Percentiles rank a stretch among this genome's conserved stretches.
phyloP scores from a whole-genome alignment of 805 yeast species.

The Blastobotrys peoriensis region DNA sequence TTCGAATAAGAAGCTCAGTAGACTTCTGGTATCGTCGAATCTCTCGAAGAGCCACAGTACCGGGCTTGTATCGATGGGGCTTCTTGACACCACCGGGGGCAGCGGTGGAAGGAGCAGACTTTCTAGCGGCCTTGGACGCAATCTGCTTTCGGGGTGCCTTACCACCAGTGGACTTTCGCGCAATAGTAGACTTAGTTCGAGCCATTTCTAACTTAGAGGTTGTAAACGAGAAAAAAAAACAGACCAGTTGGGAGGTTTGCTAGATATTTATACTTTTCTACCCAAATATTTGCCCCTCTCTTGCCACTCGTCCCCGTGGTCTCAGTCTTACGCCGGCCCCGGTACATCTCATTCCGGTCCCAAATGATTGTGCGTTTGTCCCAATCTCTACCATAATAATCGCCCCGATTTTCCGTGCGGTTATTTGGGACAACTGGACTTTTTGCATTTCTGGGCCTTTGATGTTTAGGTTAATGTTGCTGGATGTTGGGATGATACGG shows the following conservation, averaged over 20 bases:
- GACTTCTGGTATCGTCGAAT: conserved; percentile 88
- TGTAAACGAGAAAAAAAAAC: neutral
- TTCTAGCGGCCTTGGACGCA: conserved; percentile 86
- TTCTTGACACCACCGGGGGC: conserved; percentile 80
- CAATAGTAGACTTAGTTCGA: conserved; percentile 71
- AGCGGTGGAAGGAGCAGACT: conserved; percentile 72
- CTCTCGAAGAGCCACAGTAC: conserved; percentile 89
- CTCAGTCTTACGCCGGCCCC: neutral
- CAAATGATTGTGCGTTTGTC: neutral
- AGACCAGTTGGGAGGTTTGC: neutral
- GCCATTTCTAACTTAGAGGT: conserved; percentile 45
- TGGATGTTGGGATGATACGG: neutral
- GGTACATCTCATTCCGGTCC: neutral
- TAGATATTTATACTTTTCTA: too few species aligned
- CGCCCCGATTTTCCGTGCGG: neutral
- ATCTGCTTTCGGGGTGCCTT: conserved; percentile 90
- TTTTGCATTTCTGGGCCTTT: neutral
- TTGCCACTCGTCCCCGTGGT: too few species aligned
- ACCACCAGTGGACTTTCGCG: conserved; percentile 88
- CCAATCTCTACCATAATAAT: neutral
- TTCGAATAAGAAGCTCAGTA: conserved; percentile 79
- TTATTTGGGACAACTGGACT: neutral
- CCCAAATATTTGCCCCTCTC: neutral
- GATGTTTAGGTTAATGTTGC: neutral
- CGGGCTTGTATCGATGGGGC: conserved; percentile 92